Conservation (phyloP, 2,329 filamentous ascomycete species). For the Geosmithia morbida region DNA sequence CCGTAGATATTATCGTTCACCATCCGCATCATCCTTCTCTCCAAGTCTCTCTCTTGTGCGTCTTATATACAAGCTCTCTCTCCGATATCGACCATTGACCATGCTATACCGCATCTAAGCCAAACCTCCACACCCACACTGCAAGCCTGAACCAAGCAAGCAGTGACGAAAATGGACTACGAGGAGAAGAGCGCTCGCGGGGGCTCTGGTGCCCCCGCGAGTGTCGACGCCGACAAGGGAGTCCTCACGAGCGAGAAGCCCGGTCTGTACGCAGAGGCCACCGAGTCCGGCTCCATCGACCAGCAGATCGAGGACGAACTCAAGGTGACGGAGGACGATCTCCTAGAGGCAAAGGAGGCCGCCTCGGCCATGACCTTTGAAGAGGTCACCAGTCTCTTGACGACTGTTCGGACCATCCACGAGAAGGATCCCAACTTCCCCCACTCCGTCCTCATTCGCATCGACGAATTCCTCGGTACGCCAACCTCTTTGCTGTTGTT, state of each 20-base stretch:
- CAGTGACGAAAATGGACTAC: not conserved
- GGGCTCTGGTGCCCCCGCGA: no score
- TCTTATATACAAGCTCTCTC: no score
- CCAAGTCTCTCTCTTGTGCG: no score
- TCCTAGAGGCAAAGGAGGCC: constrained; percentile 25
- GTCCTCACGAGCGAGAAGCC: not conserved
- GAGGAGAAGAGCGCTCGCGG: not conserved
- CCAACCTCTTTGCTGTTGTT: no score
- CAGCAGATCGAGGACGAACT: constrained; percentile 5
- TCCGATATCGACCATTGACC: no score
- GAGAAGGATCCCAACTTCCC: constrained; percentile 13
- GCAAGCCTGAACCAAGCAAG: not conserved
- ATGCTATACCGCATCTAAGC: not conserved
- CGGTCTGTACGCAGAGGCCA: not conserved
- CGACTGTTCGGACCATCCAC: constrained; percentile 10
- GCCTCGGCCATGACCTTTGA: constrained; percentile 18
- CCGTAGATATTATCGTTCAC: no score
- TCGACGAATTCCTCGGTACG: constrained; percentile 12
- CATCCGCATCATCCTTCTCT: no score
- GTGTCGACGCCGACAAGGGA: not conserved
- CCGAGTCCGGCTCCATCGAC: not conserved
- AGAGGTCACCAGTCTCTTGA: constrained; percentile 7
- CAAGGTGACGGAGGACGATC: constrained; percentile 25
- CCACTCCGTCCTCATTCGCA: constrained; percentile 8
- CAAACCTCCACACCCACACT: not conserved